Base-by-base conservation (phyloP, 495 filamentous ascomycete genomes). In the Penicillium roqueforti region DNA sequence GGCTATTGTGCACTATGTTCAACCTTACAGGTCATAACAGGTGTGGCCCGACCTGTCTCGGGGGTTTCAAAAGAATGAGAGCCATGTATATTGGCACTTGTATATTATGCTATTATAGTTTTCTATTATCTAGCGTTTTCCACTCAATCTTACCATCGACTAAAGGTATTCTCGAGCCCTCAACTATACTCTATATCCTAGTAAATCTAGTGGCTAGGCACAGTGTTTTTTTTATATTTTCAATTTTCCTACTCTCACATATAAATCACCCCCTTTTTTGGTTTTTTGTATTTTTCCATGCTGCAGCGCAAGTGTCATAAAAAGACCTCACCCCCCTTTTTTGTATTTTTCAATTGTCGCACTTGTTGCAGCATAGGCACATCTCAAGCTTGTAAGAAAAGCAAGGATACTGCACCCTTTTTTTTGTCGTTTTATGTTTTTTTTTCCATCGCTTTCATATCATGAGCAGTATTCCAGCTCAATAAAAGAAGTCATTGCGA, bases 361-460 rank as follows among this genome's bases (percentile, higher is more conserved):
- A 14, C 47, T 34, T 7, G 4, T 3, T 47, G 28, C 16, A 47
- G 26, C 28, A 32, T 32, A 32, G 44, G 44, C 32, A 49, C 36
- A n/a, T 19, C 22, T 37, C 34, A 29, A 43, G 10, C 7, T 25
- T 40, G 26, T 2, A n/a, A 39, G n/a, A 29, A 39, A 26, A 47
- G 16, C 14, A 46, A 39, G 11, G 18, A 29, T 3, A 38, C 32
- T 22, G 13, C 23, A 20, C 36, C 37, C 25, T 29, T 51, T 41
- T 54, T 54, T 54, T 47, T 23, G 42, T 36, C 10, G 11, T 48
- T 55, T 55, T 47, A 22, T 40, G 16, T 1, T 41, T 41, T 19
- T 19, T 40, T n/a, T n/a, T n/a, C n/a, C 16, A 22, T 19, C 8
- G 9, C 13, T 44, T 18, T 44, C 25, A n/a, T 14, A 9, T 28